Evolutionary conservation across 164 flowering plant species (phyloP).

Genomic region (Vitis rotundifolia): DNA sequence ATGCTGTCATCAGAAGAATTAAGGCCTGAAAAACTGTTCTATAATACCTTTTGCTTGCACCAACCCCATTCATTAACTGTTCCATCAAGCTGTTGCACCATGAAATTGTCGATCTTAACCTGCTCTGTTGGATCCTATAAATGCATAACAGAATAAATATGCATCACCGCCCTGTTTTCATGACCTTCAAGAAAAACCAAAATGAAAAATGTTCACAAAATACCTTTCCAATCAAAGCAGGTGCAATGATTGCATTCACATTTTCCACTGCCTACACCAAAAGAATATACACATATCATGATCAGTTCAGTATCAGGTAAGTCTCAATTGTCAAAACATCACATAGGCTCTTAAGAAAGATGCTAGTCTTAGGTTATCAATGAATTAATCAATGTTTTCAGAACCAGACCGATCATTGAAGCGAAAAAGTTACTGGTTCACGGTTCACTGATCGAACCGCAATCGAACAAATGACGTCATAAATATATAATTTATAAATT

Average conservation of each 20-base stretch:
- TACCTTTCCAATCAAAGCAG: conserved; percentile 63
- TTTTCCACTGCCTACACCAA: conserved; percentile 51
- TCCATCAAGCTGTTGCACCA: conserved; percentile 93
- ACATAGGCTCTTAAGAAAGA: background rate
- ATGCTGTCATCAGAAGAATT: no score
- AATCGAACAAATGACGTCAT: no score
- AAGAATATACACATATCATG: background rate
- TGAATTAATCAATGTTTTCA: no score
- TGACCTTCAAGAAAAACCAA: no score
- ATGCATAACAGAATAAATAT: no score
- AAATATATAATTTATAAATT: no score
- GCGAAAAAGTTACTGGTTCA: no score
- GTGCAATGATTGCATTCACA: conserved; percentile 56
- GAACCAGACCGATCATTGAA: no score
- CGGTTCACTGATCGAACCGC: no score
- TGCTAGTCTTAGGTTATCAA: background rate
- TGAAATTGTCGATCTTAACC: conserved; percentile 68
- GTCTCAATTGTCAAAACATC: background rate
- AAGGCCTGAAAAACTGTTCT: no score
- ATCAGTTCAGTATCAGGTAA: background rate
- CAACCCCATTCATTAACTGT: conserved; percentile 95
- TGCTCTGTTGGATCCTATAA: conserved; percentile 81
- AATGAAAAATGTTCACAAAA: no score
- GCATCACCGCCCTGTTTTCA: no score
- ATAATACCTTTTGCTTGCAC: conserved; percentile 90